phyloP scores from a whole-genome alignment of 2,329 filamentous ascomycete species.

The Fusarium lyarnte region DNA sequence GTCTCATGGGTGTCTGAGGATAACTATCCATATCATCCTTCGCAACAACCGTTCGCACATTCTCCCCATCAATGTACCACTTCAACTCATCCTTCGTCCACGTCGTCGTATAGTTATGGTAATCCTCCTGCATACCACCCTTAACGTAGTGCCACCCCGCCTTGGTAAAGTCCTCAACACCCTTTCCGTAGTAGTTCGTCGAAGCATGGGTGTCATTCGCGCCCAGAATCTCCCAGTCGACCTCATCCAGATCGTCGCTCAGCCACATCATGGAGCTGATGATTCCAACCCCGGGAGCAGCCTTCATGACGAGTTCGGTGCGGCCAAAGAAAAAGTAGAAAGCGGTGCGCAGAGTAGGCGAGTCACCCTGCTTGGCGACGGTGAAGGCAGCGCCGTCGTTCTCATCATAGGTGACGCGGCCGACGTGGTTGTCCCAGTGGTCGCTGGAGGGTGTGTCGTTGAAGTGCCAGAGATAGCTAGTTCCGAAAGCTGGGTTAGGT shows the following conservation, averaged over 20 bases:
- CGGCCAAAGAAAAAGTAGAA: slow-evolving; percentile 90
- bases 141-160: slow-evolving; percentile 67
- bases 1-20: slow-evolving; percentile 80
- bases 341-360: slow-evolving; percentile 79
- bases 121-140: slow-evolving; percentile 65
- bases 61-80: slow-evolving; percentile 75
- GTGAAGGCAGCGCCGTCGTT: slow-evolving; percentile 76
- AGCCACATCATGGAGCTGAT: slow-evolving; percentile 85
- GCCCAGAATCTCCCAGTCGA: slow-evolving; percentile 87
- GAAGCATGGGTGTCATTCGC: slow-evolving; percentile 69
- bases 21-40: slow-evolving; percentile 70
- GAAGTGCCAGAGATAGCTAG: slow-evolving; percentile 70
- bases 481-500: slow-evolving; percentile 75
- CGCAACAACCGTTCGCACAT: slow-evolving; percentile 71
- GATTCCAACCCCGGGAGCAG: slow-evolving; percentile 77
- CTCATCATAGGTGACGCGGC: slow-evolving; percentile 68
- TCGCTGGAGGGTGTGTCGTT: slow-evolving; percentile 67
- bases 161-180: slow-evolving; percentile 69
- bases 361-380: slow-evolving; percentile 75
- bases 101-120: slow-evolving; percentile 79
- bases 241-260: slow-evolving; percentile 85
- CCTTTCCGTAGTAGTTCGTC: slow-evolving; percentile 85
- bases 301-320: slow-evolving; percentile 81
- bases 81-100: slow-evolving; percentile 75
- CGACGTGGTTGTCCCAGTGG: slow-evolving; percentile 73